Evolutionary conservation across 2,329 filamentous ascomycete genomes (phyloP).

Genomic region (Aspergillus tamarii): DNA sequence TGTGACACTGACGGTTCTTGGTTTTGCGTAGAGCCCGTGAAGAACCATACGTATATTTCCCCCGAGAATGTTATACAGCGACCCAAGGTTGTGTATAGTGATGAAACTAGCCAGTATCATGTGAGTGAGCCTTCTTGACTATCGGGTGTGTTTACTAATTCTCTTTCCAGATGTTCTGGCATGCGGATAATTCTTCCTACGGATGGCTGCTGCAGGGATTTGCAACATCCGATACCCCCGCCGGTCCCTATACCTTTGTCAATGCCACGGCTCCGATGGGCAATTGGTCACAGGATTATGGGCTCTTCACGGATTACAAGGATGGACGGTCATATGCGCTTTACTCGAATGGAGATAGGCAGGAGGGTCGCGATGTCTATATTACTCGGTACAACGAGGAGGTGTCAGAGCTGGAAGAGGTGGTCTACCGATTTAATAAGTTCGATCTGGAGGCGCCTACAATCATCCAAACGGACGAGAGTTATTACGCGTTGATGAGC

Average conservation of each 20-base stretch:
- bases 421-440: constrained; percentile 61
- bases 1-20: background rate
- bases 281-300: constrained; percentile 67
- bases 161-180: constrained; percentile 58
- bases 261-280: constrained; percentile 59
- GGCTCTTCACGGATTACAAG: constrained; percentile 63
- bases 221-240: constrained; percentile 56
- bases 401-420: constrained; percentile 55
- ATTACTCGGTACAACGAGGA: constrained; percentile 58
- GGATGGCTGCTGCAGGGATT: constrained; percentile 61
- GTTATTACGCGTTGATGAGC: constrained; percentile 64
- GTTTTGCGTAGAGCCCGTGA: constrained; percentile 48
- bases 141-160: too few relatives aligned
- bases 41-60: constrained; percentile 59
- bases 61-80: constrained; percentile 62
- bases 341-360: constrained; percentile 62
- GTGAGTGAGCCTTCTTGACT: constrained; percentile 36
- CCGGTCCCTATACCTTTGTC: constrained; percentile 59
- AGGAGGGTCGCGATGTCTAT: constrained; percentile 61
- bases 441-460: constrained; percentile 64
- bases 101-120: constrained; percentile 59
- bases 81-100: constrained; percentile 64
- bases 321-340: constrained; percentile 59
- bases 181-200: constrained; percentile 62
- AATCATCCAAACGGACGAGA: constrained; percentile 62